Evolutionary conservation across 805 yeast species (phyloP).

Genomic region (Yarrowia keelungensis): DNA sequence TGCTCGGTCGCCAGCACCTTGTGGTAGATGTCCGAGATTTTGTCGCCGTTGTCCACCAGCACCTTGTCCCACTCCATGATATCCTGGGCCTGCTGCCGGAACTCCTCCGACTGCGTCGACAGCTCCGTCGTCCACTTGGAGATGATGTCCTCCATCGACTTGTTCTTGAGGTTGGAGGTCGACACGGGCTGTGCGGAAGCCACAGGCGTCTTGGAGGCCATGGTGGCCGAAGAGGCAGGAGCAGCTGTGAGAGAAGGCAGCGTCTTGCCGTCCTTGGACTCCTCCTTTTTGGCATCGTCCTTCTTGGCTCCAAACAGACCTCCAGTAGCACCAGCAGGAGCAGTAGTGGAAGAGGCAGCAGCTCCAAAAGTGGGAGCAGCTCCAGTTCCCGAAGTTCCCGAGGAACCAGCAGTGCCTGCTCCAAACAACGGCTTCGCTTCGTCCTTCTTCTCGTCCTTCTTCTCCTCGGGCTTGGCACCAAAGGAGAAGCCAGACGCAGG

Average conservation of each 20-base stretch:
- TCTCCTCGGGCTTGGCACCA: slow-evolving; percentile 39
- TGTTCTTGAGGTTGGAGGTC: slow-evolving; percentile 72
- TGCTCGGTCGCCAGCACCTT: slow-evolving; percentile 85
- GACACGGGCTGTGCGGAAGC: slow-evolving; percentile 62
- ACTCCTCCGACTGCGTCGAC: slow-evolving; percentile 72
- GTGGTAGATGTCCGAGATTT: slow-evolving; percentile 75
- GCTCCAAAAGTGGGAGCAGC: too few relatives aligned
- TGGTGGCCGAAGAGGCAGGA: slow-evolving; percentile 11
- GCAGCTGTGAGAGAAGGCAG: slow-evolving; percentile 27
- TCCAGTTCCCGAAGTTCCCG: too few relatives aligned
- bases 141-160: slow-evolving; percentile 89
- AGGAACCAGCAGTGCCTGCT: neutral
- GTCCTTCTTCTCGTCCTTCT: slow-evolving; percentile 40
- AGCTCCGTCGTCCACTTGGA: slow-evolving; percentile 92
- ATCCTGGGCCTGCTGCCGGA: slow-evolving; percentile 74
- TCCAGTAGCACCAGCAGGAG: slow-evolving; percentile 37
- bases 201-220: slow-evolving; percentile 42
- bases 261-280: slow-evolving; percentile 9
- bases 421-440: slow-evolving; percentile 32
- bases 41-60: slow-evolving; percentile 83
- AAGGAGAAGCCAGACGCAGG: slow-evolving; percentile 30
- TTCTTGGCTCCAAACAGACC: slow-evolving; percentile 32
- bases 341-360: slow-evolving; percentile 44
- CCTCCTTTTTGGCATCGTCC: slow-evolving; percentile 20
- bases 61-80: slow-evolving; percentile 86